These are phyloP conservation scores for Hypoxylon sp. DNA, from an alignment of 2,329 filamentous ascomycete genomes.

Conservation along the genomic window DNA sequence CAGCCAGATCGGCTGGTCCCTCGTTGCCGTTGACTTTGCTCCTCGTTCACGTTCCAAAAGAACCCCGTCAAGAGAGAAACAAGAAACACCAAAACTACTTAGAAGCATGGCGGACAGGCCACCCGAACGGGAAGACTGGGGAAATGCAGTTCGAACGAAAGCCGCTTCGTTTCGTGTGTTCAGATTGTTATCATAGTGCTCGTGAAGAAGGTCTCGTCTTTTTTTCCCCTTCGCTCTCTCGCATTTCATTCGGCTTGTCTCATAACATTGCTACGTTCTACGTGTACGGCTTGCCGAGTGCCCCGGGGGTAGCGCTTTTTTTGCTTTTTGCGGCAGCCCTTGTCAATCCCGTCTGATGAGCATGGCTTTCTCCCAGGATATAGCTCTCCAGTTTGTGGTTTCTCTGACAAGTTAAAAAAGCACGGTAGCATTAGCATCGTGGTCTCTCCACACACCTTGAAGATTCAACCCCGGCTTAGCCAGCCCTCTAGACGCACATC, in stretches of 20 bases:
- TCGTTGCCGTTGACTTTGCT: constrained; percentile 28
- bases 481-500: constrained; percentile 51
- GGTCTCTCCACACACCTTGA: constrained; percentile 52
- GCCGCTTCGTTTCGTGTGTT: constrained; percentile 43
- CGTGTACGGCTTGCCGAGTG: constrained; percentile 48
- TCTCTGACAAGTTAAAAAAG: constrained; percentile 51
- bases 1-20: constrained; percentile 41
- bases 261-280: constrained; percentile 41
- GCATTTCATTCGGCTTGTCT: constrained; percentile 46
- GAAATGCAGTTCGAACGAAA: constrained; percentile 25
- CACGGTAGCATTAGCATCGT: constrained; percentile 55
- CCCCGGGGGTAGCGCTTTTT: constrained; percentile 48
- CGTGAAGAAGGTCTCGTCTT: constrained; percentile 29
- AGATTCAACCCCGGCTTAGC: constrained; percentile 50
- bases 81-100: constrained; percentile 1
- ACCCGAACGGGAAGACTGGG: constrained; percentile 26
- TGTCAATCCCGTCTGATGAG: constrained; percentile 45
- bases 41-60: constrained; percentile 32
- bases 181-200: constrained; percentile 26
- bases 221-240: constrained; percentile 25
- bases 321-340: constrained; percentile 49
- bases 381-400: constrained; percentile 50
- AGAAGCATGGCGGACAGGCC: constrained; percentile 33
- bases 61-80: constrained; percentile 24
- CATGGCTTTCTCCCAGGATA: constrained; percentile 47